phyloP scores from a whole-genome alignment of 208 protist genomes.

The Naegleria gruberi region DNA sequence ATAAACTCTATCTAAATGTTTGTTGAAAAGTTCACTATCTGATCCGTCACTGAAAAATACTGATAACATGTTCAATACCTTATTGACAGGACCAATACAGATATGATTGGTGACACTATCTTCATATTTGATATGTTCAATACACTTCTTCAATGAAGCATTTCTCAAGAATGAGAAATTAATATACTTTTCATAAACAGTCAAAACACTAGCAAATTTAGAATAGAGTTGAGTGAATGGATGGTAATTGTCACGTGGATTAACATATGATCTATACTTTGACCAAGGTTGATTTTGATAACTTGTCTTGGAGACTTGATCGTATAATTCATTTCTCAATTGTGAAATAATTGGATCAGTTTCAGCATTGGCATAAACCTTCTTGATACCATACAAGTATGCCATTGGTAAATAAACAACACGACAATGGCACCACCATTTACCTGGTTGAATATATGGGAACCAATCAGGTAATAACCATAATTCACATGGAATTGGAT shows the following conservation, averaged over 20 bases:
- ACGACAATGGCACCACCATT: constrained; percentile 89
- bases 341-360: constrained; percentile 46
- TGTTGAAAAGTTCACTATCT: constrained; percentile 60
- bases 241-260: constrained; percentile 74
- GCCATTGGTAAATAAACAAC: constrained; percentile 90
- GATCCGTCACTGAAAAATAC: constrained; percentile 78
- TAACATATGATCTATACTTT: constrained; percentile 54
- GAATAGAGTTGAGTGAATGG: constrained; percentile 66
- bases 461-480: constrained; percentile 78
- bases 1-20: constrained; percentile 68
- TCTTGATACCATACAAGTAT: constrained; percentile 84
- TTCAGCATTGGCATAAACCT: constrained; percentile 34
- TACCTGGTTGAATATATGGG: constrained; percentile 66
- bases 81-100: constrained; percentile 90
- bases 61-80: constrained; percentile 88
- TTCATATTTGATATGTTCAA: constrained; percentile 84
- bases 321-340: constrained; percentile 78
- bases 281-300: constrained; percentile 75
- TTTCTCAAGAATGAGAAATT: constrained; percentile 51
- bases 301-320: constrained; percentile 22
- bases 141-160: constrained; percentile 59
- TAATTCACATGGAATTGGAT: constrained; percentile 83
- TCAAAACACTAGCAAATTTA: constrained; percentile 45
- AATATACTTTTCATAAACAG: constrained; percentile 66
- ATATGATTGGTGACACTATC: constrained; percentile 91